Evolutionary conservation across 1,284 basidiomycete species (phyloP), one percentile per base, ranked within the genome.

Genomic region (Afroboletus lepidellus): DNA sequence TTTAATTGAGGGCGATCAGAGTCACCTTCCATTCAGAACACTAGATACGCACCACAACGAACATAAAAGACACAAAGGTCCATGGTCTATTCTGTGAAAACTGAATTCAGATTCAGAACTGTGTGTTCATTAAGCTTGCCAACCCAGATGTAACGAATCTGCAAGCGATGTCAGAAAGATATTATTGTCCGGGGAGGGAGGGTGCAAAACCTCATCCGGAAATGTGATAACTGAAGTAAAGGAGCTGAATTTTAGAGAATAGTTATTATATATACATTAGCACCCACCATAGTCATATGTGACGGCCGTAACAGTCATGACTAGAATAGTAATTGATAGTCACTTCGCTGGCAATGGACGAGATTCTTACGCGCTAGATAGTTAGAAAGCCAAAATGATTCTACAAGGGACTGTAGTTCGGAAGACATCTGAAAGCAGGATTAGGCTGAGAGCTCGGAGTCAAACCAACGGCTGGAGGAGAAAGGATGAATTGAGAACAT

Each of bases 291-390:
- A 36, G n/a, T 36, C 33, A 18, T 36, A 36, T n/a, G 33, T 13
- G 33, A 36, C 33, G 16, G 36, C 36, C 36, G 33, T 36, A 23
- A 5, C 20, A 21, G 38, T 32, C 23, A 20, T 20, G 15, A 12
- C 1, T 18, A n/a, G 8, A 29, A 29, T 15, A 5, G 15, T 24
- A 37, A 12, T 12, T n/a, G n/a, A n/a, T n/a, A n/a, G n/a, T n/a
- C n/a, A n/a, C n/a, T n/a, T n/a, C n/a, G n/a, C n/a, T n/a, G n/a
- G n/a, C n/a, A n/a, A n/a, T n/a, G n/a, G n/a, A n/a, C n/a, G n/a
- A n/a, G n/a, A 41, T 23, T 13, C 59, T 47, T 33, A 64, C 63
- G 34, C 16, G 52, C 5, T n/a, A 54, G 7, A 32, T 46, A 57
- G 24, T 66, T 32, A 7, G 12, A 7, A 8, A 66, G 23, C 24